Evolutionary conservation across 2,329 filamentous ascomycete species (phyloP).

Genomic region (Tolypocladium cylindrosporum): DNA sequence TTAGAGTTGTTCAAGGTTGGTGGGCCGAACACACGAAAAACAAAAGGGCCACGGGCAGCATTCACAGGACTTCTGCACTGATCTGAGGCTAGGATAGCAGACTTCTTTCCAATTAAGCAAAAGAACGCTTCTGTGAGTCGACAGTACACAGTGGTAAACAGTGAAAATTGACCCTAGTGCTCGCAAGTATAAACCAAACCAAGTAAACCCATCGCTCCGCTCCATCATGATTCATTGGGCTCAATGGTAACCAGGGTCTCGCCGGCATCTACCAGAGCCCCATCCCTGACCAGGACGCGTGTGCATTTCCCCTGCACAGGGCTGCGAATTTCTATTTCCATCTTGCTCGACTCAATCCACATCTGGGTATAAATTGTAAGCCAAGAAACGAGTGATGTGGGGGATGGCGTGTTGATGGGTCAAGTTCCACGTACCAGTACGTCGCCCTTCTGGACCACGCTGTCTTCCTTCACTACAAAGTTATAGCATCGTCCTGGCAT

Average conservation of each 20-base stretch:
- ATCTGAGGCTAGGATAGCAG: too few relatives aligned
- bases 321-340: slow-evolving; percentile 25
- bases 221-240: background rate
- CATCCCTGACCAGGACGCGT: slow-evolving; percentile 14
- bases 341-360: slow-evolving; percentile 26
- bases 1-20: background rate
- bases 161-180: background rate
- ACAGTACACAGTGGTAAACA: background rate
- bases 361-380: slow-evolving; percentile 7
- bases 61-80: background rate
- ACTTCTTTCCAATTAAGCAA: background rate
- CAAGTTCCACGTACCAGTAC: slow-evolving; percentile 10
- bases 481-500: slow-evolving; percentile 25
- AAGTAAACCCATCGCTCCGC: background rate
- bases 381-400: background rate
- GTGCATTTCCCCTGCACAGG: slow-evolving; percentile 14
- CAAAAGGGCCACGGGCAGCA: background rate
- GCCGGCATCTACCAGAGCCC: slow-evolving; percentile 17
- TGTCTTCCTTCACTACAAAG: slow-evolving; percentile 15
- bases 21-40: background rate
- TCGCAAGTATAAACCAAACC: background rate
- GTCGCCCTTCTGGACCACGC: slow-evolving; percentile 16
- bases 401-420: background rate
- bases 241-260: background rate
- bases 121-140: background rate